These are phyloP conservation scores for Trichoderma sp. DNA, from an alignment of 2,329 filamentous ascomycete genomes.

Conservation along the genomic window DNA sequence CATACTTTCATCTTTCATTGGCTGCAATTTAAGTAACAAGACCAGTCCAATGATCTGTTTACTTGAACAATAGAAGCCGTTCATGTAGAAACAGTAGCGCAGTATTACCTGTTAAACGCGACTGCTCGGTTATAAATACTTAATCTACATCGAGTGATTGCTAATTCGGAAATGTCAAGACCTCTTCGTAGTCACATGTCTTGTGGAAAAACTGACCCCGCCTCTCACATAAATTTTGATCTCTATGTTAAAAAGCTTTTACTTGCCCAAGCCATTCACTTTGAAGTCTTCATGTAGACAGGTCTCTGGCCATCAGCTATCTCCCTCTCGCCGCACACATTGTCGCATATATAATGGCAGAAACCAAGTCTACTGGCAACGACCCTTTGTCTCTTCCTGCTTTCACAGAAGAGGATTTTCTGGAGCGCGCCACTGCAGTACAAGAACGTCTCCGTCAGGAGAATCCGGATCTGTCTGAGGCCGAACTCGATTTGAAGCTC, in stretches of 20 bases:
- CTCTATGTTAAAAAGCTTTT: background rate
- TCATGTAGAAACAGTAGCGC: background rate
- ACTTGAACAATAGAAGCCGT: background rate
- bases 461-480: background rate
- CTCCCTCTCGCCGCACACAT: background rate
- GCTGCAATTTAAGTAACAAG: background rate
- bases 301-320: background rate
- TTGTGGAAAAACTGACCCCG: background rate
- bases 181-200: background rate
- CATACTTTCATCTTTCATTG: background rate
- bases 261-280: background rate
- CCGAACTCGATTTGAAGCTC: background rate
- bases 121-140: background rate
- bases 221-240: background rate
- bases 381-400: background rate
- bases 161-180: background rate
- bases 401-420: background rate
- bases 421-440: background rate
- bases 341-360: background rate
- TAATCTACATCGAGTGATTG: background rate
- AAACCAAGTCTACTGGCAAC: background rate
- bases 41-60: accelerated
- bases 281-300: background rate
- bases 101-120: background rate
- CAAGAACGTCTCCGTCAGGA: background rate